A percentile compares a stretch with the other conserved stretches of the same genome.
Conservation (phyloP, 2,329 filamentous ascomycete species). For the Microascus cirrosus region DNA sequence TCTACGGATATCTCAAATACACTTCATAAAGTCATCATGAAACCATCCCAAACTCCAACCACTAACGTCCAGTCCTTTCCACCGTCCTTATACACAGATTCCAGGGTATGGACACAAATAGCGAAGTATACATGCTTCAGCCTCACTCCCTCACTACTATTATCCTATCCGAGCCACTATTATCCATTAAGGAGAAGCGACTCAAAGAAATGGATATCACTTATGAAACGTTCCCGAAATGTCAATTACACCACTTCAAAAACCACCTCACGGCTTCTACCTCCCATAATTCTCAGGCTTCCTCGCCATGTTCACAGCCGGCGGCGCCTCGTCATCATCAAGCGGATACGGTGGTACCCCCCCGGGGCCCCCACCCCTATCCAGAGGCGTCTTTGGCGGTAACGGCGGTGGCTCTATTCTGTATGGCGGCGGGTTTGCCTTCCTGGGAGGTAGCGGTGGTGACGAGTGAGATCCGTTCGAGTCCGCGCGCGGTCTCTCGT, state of each 20-base stretch:
- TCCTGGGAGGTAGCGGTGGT: not conserved
- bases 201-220: no score
- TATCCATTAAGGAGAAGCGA: no score
- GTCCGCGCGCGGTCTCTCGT: conserved; percentile 38
- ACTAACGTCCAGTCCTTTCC: not conserved
- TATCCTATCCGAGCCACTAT: no score
- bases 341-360: conserved; percentile 64
- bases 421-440: conserved; percentile 13
- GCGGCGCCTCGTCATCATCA: conserved; percentile 70
- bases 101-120: no score
- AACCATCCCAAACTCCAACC: not conserved
- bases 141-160: no score
- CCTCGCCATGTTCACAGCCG: conserved; percentile 71
- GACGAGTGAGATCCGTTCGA: not conserved
- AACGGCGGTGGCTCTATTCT: conserved; percentile 55
- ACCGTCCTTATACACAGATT: not conserved
- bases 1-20: not conserved
- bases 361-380: conserved; percentile 16
- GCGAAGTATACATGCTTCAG: no score
- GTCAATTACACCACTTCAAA: not conserved
- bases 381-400: conserved; percentile 66
- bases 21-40: not conserved
- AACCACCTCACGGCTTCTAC: not conserved
- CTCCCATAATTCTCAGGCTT: conserved; percentile 64
- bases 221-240: not conserved